phyloP scores from a whole-genome alignment of 192 early-diverging fungal genomes.

The Entomortierella parvispora region DNA sequence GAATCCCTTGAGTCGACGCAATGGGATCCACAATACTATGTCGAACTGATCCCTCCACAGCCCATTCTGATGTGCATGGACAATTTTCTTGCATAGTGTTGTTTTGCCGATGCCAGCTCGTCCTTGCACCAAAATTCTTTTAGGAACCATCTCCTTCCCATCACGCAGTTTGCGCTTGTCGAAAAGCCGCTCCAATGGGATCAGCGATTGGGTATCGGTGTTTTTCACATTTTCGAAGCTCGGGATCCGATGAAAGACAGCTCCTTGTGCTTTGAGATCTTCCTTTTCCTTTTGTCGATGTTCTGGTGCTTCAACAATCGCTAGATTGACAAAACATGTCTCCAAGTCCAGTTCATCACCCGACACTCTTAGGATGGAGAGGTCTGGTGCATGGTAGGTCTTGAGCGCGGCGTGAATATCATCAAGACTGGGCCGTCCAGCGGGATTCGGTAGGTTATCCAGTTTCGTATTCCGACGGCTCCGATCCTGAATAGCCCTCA shows the following conservation, averaged over 20 bases:
- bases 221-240: not conserved
- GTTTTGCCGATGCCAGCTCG: constrained; percentile 33
- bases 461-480: not conserved
- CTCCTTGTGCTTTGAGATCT: constrained; percentile 9
- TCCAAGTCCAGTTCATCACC: constrained; percentile 1
- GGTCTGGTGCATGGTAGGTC: constrained; percentile 9
- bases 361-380: constrained; percentile 2
- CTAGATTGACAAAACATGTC: constrained; percentile 21
- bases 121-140: constrained; percentile 23
- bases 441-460: not conserved
- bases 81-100: constrained; percentile 28
- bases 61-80: constrained; percentile 7
- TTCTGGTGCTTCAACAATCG: constrained; percentile 11
- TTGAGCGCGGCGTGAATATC: constrained; percentile 9
- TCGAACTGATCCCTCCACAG: constrained; percentile 19
- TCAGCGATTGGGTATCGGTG: not conserved
- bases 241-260: constrained; percentile 12
- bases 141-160: constrained; percentile 5
- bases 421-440: not conserved
- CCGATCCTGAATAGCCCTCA: not conserved
- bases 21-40: constrained; percentile 20
- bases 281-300: constrained; percentile 14
- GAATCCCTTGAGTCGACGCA: constrained; percentile 11
- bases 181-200: constrained; percentile 2
- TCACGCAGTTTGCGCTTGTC: constrained; percentile 17